Evolutionary conservation across 768 basidiomycete genomes (phyloP).

Genomic region (Tricholoma bakamatsutake): DNA sequence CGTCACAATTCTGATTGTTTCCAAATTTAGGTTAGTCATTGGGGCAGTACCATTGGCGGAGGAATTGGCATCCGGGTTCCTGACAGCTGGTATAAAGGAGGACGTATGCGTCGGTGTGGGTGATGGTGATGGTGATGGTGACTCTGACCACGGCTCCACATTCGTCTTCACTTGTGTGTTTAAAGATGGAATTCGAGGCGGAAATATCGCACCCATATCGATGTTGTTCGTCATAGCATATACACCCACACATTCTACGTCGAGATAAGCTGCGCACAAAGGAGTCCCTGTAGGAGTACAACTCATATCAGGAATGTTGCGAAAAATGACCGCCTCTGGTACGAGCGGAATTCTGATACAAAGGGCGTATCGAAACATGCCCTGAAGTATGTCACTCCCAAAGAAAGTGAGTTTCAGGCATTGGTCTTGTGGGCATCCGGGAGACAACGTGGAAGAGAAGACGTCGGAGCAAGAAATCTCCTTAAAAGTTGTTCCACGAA

Average conservation of each 20-base stretch:
- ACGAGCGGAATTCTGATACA: slow-evolving; percentile 13
- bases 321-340: background rate
- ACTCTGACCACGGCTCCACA: background rate
- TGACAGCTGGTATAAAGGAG: background rate
- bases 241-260: slow-evolving; percentile 37
- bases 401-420: slow-evolving; percentile 32
- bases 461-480: slow-evolving; percentile 36
- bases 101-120: slow-evolving; percentile 11
- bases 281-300: slow-evolving; percentile 5
- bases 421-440: slow-evolving; percentile 8
- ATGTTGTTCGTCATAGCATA: slow-evolving; percentile 32
- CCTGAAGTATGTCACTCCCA: slow-evolving; percentile 39
- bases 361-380: slow-evolving; percentile 46
- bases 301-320: slow-evolving; percentile 3
- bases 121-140: slow-evolving; percentile 8
- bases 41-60: background rate
- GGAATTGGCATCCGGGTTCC: background rate
- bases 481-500: slow-evolving; percentile 32
- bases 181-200: background rate
- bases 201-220: slow-evolving; percentile 7
- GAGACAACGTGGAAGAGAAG: slow-evolving; percentile 4
- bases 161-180: background rate
- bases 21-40: background rate
- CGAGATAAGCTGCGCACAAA: slow-evolving; percentile 21
- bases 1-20: background rate